A percentile compares a stretch with the other conserved stretches of the same genome.
Conservation (phyloP, 371 early-diverging fungal species). For the Mortierella sp. region DNA sequence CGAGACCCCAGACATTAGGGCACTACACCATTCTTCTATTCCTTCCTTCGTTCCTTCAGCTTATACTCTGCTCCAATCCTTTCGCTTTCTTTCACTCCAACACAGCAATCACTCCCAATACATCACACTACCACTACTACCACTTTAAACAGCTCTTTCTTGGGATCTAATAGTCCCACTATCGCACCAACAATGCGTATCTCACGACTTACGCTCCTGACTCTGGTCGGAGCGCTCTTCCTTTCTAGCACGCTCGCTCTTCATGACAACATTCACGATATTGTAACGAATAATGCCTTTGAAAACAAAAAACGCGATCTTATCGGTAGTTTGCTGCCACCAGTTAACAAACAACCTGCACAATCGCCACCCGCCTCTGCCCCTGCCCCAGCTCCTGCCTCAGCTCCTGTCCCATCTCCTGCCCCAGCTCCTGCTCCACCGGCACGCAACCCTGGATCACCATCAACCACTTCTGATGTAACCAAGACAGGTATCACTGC, state of each 20-base stretch:
- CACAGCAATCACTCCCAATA: background rate
- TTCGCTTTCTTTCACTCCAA: background rate
- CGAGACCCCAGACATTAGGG: background rate
- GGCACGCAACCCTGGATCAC: slow-evolving; percentile 3
- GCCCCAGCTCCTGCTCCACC: slow-evolving; percentile 5
- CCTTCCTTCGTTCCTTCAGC: background rate
- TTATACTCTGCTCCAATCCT: background rate
- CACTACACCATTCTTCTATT: background rate
- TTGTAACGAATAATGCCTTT: background rate
- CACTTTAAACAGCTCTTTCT: background rate
- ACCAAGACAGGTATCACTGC: slow-evolving; percentile 6
- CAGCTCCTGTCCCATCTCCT: background rate
- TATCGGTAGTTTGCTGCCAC: slow-evolving; percentile 23
- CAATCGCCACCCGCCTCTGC: background rate
- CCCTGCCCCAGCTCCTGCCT: background rate
- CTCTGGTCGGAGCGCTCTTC: slow-evolving; percentile 9
- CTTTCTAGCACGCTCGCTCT: slow-evolving; percentile 7
- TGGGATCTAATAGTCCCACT: background rate
- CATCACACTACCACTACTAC: background rate
- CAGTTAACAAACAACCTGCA: background rate
- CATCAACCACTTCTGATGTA: background rate
- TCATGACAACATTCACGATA: background rate
- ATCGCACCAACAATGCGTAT: slow-evolving; percentile 17
- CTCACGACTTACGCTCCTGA: slow-evolving; percentile 7
- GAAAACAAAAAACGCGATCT: slow-evolving; percentile 29